These are phyloP conservation scores for Amauroascus verrucosus DNA, from an alignment of 2,329 filamentous ascomycete genomes.

Conservation along the genomic window DNA sequence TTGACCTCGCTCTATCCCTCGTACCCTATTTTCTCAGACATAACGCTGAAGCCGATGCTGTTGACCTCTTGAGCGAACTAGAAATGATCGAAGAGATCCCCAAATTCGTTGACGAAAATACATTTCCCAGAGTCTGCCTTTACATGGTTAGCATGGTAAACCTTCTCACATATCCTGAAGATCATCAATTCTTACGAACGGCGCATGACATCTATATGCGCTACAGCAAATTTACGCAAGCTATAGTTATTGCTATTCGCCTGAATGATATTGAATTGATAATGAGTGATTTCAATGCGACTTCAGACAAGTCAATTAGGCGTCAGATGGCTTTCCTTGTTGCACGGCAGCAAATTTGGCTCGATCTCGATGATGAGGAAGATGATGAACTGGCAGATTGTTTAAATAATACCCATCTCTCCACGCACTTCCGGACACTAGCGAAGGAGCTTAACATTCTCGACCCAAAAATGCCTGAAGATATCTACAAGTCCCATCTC, in stretches of 20 bases:
- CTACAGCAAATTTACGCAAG: slow-evolving; percentile 87
- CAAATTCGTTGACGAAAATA: slow-evolving; percentile 84
- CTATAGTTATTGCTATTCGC: slow-evolving; percentile 86
- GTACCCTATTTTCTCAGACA: slow-evolving; percentile 93
- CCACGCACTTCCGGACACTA: slow-evolving; percentile 85
- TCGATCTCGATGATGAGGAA: slow-evolving; percentile 56
- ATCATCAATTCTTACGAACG: slow-evolving; percentile 85
- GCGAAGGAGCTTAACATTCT: slow-evolving; percentile 95
- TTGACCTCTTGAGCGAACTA: slow-evolving; percentile 91
- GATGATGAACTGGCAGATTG: slow-evolving; percentile 69
- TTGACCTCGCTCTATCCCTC: slow-evolving; percentile 70
- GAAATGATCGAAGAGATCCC: slow-evolving; percentile 93
- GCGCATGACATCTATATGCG: slow-evolving; percentile 88
- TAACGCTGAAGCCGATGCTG: slow-evolving; percentile 95
- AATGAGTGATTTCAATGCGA: slow-evolving; percentile 66
- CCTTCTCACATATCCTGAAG: slow-evolving; percentile 92
- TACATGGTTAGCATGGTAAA: slow-evolving; percentile 99
- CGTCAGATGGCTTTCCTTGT: slow-evolving; percentile 92
- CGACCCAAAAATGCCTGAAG: slow-evolving; percentile 91
- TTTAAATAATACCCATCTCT: slow-evolving; percentile 74
- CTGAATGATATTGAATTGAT: slow-evolving; percentile 82
- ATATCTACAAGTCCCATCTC: slow-evolving; percentile 98
- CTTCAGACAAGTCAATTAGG: slow-evolving; percentile 69
- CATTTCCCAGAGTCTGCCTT: slow-evolving; percentile 81
- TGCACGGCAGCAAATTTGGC: slow-evolving; percentile 77